Percentiles rank a stretch among this genome's conserved stretches.
phyloP scores from a whole-genome alignment of 805 yeast species.

The Hyphopichia homilentoma region DNA sequence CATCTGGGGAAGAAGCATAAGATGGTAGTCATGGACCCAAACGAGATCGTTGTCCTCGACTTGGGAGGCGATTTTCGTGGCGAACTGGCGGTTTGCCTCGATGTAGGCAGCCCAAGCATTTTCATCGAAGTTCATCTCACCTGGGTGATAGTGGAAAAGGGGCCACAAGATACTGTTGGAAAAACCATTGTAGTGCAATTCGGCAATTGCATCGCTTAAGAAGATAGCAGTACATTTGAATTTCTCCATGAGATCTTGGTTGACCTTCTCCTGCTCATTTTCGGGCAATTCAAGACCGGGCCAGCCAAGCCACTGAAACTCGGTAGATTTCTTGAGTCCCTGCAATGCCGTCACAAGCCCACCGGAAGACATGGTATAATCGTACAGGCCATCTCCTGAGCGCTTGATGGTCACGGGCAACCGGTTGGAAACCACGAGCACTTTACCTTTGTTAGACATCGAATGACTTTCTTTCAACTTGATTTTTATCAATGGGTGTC shows the following conservation, averaged over 20 bases:
- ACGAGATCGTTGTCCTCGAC: conserved; percentile 81
- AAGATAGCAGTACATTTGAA: conserved; percentile 91
- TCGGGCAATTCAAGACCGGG: conserved; percentile 82
- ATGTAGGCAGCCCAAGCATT: conserved; percentile 97
- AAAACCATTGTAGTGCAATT: conserved; percentile 94
- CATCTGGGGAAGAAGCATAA: conserved; percentile 92
- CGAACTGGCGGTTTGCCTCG: conserved; percentile 84
- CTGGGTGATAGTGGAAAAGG: conserved; percentile 96
- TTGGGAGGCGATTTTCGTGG: conserved; percentile 63
- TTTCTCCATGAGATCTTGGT: conserved; percentile 63
- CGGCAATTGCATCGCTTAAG: conserved; percentile 85
- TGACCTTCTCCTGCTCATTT: conserved; percentile 65
- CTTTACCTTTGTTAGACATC: conserved; percentile 48
- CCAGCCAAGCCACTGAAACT: conserved; percentile 99
- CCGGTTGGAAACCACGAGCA: conserved; percentile 89
- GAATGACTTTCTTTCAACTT: too few relatives aligned
- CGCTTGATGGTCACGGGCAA: conserved; percentile 89
- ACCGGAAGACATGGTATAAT: conserved; percentile 92
- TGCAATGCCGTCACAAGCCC: conserved; percentile 95
- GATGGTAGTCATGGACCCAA: conserved; percentile 98
- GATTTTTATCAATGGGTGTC: too few relatives aligned
- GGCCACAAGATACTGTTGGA: conserved; percentile 97
- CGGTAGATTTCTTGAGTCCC: conserved; percentile 77
- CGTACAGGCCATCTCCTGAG: conserved; percentile 58
- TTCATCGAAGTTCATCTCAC: conserved; percentile 97